Percentiles rank a stretch among this genome's conserved stretches.
Conservation (phyloP, 768 basidiomycete genomes). For the Serendipita vermifera region DNA sequence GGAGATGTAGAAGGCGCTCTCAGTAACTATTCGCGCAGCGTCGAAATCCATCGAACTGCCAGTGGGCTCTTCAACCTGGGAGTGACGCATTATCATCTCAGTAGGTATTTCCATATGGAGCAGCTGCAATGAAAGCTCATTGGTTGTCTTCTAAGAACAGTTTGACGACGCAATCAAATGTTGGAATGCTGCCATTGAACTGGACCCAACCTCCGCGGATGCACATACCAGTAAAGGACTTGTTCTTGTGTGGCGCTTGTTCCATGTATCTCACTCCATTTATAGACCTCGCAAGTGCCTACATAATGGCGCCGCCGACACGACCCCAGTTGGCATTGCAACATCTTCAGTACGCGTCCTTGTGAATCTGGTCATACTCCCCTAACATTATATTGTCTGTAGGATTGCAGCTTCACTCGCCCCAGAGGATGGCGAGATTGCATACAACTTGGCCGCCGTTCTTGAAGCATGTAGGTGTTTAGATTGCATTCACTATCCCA, state of each 20-base stretch:
- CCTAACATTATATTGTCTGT: constrained; percentile 17
- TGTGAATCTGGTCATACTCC: constrained; percentile 24
- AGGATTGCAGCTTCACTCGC: constrained; percentile 73
- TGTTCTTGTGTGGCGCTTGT: constrained; percentile 14
- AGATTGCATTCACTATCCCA: constrained; percentile 25
- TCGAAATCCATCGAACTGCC: constrained; percentile 65
- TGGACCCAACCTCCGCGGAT: constrained; percentile 75
- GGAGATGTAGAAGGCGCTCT: constrained; percentile 63
- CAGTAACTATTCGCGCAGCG: constrained; percentile 60
- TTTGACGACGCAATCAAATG: constrained; percentile 73
- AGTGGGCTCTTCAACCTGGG: constrained; percentile 80
- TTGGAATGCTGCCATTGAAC: constrained; percentile 72
- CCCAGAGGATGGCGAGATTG: constrained; percentile 82
- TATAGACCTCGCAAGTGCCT: constrained; percentile 76
- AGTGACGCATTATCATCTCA: constrained; percentile 80
- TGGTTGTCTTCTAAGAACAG: constrained; percentile 44
- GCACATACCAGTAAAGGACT: constrained; percentile 65
- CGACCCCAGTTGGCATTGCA: constrained; percentile 78
- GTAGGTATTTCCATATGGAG: constrained; percentile 31
- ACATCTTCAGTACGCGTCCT: constrained; percentile 50
- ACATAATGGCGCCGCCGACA: constrained; percentile 66
- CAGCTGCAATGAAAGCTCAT: not conserved
- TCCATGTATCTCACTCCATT: constrained; percentile 10
- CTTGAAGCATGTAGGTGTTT: constrained; percentile 65
- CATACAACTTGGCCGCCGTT: constrained; percentile 83